These are phyloP conservation scores for Penicillium flavigenum DNA, from an alignment of 495 filamentous ascomycete species.

Conservation along the genomic window DNA sequence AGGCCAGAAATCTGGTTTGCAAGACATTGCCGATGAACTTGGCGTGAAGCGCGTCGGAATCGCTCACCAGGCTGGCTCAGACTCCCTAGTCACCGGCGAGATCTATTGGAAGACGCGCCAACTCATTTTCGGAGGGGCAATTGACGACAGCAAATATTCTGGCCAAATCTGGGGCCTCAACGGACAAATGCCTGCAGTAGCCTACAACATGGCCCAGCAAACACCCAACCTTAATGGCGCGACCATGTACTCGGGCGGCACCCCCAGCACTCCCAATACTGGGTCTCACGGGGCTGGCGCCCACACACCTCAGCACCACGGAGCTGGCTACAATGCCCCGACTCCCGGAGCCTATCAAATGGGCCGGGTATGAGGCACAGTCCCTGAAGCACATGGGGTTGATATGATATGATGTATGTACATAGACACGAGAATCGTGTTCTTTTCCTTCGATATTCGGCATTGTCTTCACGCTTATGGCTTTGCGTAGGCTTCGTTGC, in stretches of 20 bases:
- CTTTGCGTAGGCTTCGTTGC: conserved; percentile 23
- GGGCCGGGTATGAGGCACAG: conserved; percentile 37
- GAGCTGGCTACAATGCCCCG: conserved; percentile 50
- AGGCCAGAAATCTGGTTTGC: conserved; percentile 81
- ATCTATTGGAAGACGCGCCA: conserved; percentile 89
- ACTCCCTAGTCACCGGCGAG: conserved; percentile 87
- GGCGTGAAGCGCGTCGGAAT: conserved; percentile 81
- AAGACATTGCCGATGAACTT: conserved; percentile 90
- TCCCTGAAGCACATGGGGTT: conserved; percentile 12
- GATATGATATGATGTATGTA: conserved; percentile 38
- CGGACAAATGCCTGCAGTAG: conserved; percentile 52
- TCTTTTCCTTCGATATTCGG: conserved; percentile 30
- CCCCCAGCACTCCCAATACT: conserved; percentile 72
- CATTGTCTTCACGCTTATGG: conserved; percentile 28
- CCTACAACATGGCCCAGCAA: conserved; percentile 46
- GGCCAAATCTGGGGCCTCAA: conserved; percentile 90
- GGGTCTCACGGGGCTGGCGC: conserved; percentile 50
- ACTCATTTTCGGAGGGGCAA: conserved; percentile 78
- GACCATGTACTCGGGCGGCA: conserved; percentile 57
- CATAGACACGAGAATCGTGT: conserved; percentile 31
- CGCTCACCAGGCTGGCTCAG: conserved; percentile 87
- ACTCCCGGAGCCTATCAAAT: conserved; percentile 61
- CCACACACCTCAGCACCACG: conserved; percentile 58
- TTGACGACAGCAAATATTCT: conserved; percentile 68
- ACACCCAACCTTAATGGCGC: conserved; percentile 59